Evolutionary conservation across 2,329 filamentous ascomycete genomes (phyloP), one percentile per base, ranked within the genome.

Genomic region (Periconia digitata): DNA sequence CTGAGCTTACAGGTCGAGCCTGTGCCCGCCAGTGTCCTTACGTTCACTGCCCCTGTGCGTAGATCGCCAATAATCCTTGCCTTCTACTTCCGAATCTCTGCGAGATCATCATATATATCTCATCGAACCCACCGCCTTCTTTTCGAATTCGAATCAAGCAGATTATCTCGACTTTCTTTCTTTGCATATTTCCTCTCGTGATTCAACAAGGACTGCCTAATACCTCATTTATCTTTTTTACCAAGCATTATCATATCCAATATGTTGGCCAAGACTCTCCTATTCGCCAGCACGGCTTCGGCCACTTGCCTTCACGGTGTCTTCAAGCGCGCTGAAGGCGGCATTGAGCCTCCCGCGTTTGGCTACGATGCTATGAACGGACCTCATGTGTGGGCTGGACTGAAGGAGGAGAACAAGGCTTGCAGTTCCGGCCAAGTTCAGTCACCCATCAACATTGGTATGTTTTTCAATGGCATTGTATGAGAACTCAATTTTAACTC

Each of bases 381-480:
- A 6, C 80, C 81, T 0, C 66, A 80, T 46, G 79, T 78, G 64
- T 84, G 80, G 81, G 72, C 76, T 32, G 67, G 67, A 4, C 68
- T 82, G 21, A 64, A 72, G 40, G 44, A 60, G 15, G 67, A 69
- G 15, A 81, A 81, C 63, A 60, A 62, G 8, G 62, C 70, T 10
- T 84, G 82, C 61, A 75, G 74, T 34, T 67, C 61, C 2, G 80
- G 82, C 29, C 72, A 56, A 13, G 66, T 72, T 44, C 82, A 84
- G 63, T 83, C 80, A 0, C 82, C 82, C 44, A 82, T 85, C 63
- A 76, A 82, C 62, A 66, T 84, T 53, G 69, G 66, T 72, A 66
- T 22, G 59, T 51, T 40, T 43, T 22, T 34, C 21, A 44, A 15
- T 34, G 36, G 8, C 43, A 46, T 41, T 37, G 13, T 3, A 13